These are phyloP conservation scores for Pestalotiopsis sp. DNA, from an alignment of 2,329 filamentous ascomycete species.

Conservation along the genomic window DNA sequence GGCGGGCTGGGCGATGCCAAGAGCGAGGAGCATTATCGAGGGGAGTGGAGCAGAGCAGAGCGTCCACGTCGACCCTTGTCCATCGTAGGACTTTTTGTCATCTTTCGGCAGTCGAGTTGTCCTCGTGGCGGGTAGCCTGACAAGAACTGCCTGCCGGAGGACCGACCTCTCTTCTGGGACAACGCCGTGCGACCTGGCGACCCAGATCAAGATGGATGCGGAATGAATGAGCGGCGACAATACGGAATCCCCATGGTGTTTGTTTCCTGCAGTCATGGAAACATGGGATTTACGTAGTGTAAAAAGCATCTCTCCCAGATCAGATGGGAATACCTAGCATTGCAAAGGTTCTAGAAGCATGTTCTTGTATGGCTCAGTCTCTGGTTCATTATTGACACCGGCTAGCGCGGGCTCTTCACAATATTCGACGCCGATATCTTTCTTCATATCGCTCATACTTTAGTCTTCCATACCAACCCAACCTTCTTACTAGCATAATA, in stretches of 20 bases:
- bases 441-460: neutral
- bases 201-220: neutral
- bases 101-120: neutral
- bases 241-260: neutral
- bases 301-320: too few relatives aligned
- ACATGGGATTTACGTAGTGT: too few relatives aligned
- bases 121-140: neutral
- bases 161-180: neutral
- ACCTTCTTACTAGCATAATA: neutral
- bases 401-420: neutral
- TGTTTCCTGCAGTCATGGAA: neutral
- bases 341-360: too few relatives aligned
- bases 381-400: neutral
- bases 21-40: neutral
- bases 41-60: neutral
- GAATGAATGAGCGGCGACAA: neutral
- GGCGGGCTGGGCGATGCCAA: neutral
- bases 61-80: neutral
- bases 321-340: too few relatives aligned
- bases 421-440: neutral
- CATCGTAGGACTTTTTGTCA: neutral
- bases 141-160: neutral
- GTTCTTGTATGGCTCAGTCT: neutral
- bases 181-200: neutral
- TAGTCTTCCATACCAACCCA: neutral